Base-by-base conservation (phyloP, 768 basidiomycete species). In the Collybia nuda region DNA sequence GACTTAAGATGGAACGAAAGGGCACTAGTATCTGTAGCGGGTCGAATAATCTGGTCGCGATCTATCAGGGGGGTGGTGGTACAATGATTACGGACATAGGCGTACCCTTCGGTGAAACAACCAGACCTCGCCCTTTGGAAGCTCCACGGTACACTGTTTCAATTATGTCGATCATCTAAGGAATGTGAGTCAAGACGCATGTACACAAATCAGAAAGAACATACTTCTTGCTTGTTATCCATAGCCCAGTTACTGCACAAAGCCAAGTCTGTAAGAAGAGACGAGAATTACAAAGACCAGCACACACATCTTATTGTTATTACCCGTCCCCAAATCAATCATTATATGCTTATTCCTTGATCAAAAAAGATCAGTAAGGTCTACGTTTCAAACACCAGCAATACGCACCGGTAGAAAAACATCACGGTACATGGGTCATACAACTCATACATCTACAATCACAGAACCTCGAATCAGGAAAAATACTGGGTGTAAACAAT, bases 281-380 rank as follows among this genome's bases (percentile, higher is more conserved):
- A 6, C 24, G 32, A 19, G 24, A 0, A 40, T 32, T 23, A 48
- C 11, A 18, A 23, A n/a, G 23, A 47, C 35, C 37, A 21, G 15
- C 3, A 76, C 92, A 56, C 51, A 95, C 94, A 97, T 97, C 76
- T 98, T 98, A 73, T 98, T 98, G 72, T 98, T 98, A 71, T 98
- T 97, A 77, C 95, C 95, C 44, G 95, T 98, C n/a, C 94, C 95
- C 57, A 98, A 73, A 82, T 98, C 97, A 63, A 99, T 98, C 96
- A 98, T 98, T 72, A 98, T 98, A 66, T 98, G 97, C 66, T 98
- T 97, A 69, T 96, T 96, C 38, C 95, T 96, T 60, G 0, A 11
- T 44, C 36, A 24, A 23, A 61, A 41, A 45, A 44, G 18, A 47
- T 52, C 22, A 54, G 55, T 19, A 28, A 17, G 24, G 52, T 8